Percentiles rank a stretch among this genome's conserved stretches.
Conservation (phyloP, 345 rosid species). For the Arabidopsis thaliana region DNA sequence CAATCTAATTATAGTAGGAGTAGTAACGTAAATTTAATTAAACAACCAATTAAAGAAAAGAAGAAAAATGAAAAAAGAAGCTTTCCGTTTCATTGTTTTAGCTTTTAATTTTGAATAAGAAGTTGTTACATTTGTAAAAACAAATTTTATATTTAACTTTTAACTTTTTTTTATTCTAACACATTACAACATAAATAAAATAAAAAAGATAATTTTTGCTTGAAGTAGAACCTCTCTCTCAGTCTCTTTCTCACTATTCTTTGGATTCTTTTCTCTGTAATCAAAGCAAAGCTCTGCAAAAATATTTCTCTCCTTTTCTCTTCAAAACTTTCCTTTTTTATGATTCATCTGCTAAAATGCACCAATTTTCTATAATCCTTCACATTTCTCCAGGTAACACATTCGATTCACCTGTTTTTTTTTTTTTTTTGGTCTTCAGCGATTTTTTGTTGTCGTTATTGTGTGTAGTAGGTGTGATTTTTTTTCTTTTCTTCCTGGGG, state of each 20-base stretch:
- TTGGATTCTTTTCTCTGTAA: slow-evolving; percentile 47
- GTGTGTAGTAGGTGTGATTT: slow-evolving; percentile 21
- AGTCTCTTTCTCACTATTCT: slow-evolving; percentile 6
- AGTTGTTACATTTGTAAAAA: slow-evolving; percentile 5
- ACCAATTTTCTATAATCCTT: not conserved
- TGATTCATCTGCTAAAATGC: slow-evolving; percentile 24
- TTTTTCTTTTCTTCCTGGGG: not conserved
- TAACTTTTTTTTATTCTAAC: not conserved
- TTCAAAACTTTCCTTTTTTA: slow-evolving; percentile 3
- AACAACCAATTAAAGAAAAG: not conserved
- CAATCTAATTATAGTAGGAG: not conserved
- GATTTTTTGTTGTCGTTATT: not conserved
- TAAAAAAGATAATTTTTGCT: slow-evolving; percentile 18
- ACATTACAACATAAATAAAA: not conserved
- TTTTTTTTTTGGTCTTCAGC: not conserved
- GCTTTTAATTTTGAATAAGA: slow-evolving; percentile 13
- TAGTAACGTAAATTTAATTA: slow-evolving; percentile 31
- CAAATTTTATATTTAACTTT: not conserved
- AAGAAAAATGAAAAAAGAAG: not conserved
- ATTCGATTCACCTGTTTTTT: not conserved
- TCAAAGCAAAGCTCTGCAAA: slow-evolving; percentile 40
- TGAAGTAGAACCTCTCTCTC: slow-evolving; percentile 37
- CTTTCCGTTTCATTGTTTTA: slow-evolving; percentile 11
- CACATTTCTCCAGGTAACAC: slow-evolving; percentile 23
- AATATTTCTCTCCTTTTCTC: slow-evolving; percentile 3